Evolutionary conservation across 1,139 yeast genomes (phyloP).

Genomic region (Blastobotrys apis): DNA sequence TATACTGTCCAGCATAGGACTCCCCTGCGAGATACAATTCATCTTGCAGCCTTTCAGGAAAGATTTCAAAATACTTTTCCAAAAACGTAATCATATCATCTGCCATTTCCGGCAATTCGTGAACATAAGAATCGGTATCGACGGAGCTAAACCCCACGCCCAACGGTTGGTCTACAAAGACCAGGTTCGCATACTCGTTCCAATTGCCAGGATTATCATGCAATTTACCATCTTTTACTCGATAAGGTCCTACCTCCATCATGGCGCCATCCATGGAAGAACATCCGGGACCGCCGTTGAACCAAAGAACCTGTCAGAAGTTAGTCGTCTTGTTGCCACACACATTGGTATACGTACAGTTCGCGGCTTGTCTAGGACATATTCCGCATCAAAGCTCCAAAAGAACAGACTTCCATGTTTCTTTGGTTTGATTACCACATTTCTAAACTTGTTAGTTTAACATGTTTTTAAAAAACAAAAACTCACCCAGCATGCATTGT

Average conservation of each 20-base stretch:
- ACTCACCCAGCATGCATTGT: conserved; percentile 41
- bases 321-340: no score
- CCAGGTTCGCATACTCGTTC: conserved; percentile 72
- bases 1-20: conserved; percentile 95
- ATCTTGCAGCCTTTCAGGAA: conserved; percentile 66
- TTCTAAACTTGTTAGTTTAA: conserved; percentile 37
- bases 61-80: conserved; percentile 59
- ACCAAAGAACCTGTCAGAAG: conserved; percentile 53
- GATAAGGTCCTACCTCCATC: conserved; percentile 87
- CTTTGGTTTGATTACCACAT: conserved; percentile 51
- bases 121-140: conserved; percentile 48
- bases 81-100: conserved; percentile 62
- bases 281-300: conserved; percentile 88
- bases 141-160: conserved; percentile 84
- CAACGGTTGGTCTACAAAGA: conserved; percentile 91
- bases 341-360: conserved; percentile 23
- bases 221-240: conserved; percentile 48
- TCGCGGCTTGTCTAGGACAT: conserved; percentile 29
- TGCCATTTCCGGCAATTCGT: conserved; percentile 53
- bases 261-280: conserved; percentile 97
- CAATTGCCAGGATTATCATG: conserved; percentile 70
- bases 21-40: conserved; percentile 86
- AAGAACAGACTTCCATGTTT: conserved; percentile 67
- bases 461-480: neutral
- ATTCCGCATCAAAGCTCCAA: conserved; percentile 49